Evolutionary conservation across 2,329 filamentous ascomycete species (phyloP), one percentile per base, ranked within the genome.

Genomic region (Rhynchosporium graminicola): DNA sequence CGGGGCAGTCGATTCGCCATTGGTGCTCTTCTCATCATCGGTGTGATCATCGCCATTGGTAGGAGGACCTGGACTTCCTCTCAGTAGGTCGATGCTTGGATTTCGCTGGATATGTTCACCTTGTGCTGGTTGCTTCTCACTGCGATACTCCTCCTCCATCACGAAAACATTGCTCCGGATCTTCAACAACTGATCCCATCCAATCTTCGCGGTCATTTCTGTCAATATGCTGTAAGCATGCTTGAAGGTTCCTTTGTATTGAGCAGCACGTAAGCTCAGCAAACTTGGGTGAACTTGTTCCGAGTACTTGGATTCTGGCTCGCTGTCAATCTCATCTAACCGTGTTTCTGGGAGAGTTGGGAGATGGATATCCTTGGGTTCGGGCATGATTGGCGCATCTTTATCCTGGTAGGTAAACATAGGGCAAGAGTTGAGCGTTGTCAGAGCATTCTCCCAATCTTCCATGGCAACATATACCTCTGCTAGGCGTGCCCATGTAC

Each of bases 321-420:
- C 91, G 76, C 95, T 96, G 73, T 98, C 94, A 68, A 99, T 97
- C 74, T 99, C 95, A 70, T 99, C 95, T 59, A 97, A 85, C 62
- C 93, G 86, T 20, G 91, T 96, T 76, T 98, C 95, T 0, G 90
- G 84, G 58, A 98, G 82, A 15, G 94, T 90, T 0, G 95, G 95
- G 13, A 99, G 83, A 69, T 90, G 87, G 47, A 98, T 90, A 61
- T 92, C 90, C 70, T 90, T 89, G 0, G 95, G 93, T 73, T 97
- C 92, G 1, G 95, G 95, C 89, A 98, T 94, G 63, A 95, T 79
- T 3, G 95, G 95, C 5, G 92, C 89, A 75, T 99, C 95, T 76
- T 97, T 98, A 77, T 99, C 95, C 77, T 98, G 95, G 76, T 99
- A 98, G 6, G 95, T 99, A 76, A 99, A 99, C 95, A 99, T 99